These are phyloP conservation scores for Aspergillus neoniger DNA, from an alignment of 2,329 filamentous ascomycete species.

Conservation along the genomic window DNA sequence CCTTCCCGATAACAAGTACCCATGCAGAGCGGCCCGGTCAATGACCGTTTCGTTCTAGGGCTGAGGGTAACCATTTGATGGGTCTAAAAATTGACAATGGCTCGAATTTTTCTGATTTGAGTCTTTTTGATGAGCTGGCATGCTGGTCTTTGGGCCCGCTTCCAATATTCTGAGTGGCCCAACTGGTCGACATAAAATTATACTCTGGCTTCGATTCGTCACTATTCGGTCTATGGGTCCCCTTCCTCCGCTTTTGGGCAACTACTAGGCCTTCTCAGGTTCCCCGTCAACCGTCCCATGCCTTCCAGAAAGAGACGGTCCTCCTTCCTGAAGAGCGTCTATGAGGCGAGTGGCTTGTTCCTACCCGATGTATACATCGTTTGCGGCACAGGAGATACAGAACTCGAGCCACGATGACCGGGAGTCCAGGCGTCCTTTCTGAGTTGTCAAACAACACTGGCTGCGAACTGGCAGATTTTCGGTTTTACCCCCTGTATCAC, in stretches of 20 bases:
- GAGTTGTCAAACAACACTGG: slow-evolving; percentile 29
- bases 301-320: slow-evolving; percentile 19
- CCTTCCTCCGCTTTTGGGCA: slow-evolving; percentile 35
- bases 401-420: slow-evolving; percentile 11
- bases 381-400: slow-evolving; percentile 14
- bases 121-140: slow-evolving; percentile 38
- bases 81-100: slow-evolving; percentile 12
- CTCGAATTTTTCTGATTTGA: slow-evolving; percentile 19
- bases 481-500: slow-evolving; percentile 25
- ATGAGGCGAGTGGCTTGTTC: slow-evolving; percentile 23
- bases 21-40: slow-evolving; percentile 35
- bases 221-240: slow-evolving; percentile 21
- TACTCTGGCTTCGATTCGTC: slow-evolving; percentile 27
- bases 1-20: slow-evolving; percentile 22
- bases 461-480: slow-evolving; percentile 19
- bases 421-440: slow-evolving; percentile 19
- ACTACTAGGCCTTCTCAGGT: slow-evolving; percentile 14
- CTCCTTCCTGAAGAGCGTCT: slow-evolving; percentile 18
- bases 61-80: slow-evolving; percentile 17
- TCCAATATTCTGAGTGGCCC: slow-evolving; percentile 20
- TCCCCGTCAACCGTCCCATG: slow-evolving; percentile 15
- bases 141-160: slow-evolving; percentile 25
- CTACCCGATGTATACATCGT: slow-evolving; percentile 23
- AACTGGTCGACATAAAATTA: slow-evolving; percentile 17
- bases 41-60: slow-evolving; percentile 23